Percentiles rank a stretch among this genome's conserved stretches.
Conservation (phyloP, 176 grass and related monocot species). For the Dactylis glomerata region DNA sequence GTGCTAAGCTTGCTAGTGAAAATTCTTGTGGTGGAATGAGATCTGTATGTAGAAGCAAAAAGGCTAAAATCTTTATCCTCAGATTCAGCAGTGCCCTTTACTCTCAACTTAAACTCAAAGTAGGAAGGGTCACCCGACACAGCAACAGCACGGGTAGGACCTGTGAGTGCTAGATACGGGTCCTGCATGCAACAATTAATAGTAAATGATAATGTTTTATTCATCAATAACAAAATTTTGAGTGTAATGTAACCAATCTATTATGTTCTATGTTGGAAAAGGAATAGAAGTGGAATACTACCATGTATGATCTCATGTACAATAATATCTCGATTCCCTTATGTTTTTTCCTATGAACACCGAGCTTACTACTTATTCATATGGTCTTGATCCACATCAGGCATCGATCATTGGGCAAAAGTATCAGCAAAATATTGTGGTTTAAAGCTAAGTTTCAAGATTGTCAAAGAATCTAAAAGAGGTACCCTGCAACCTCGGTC, state of each 20-base stretch:
- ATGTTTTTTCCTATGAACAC: background rate
- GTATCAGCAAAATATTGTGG: no score
- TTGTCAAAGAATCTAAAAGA: no score
- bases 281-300: background rate
- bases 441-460: no score
- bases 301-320: background rate
- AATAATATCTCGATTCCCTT: background rate
- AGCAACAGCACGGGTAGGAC: background rate
- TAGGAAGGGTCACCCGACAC: background rate
- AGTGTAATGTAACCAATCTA: background rate
- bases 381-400: no score
- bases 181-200: background rate
- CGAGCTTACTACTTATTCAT: background rate
- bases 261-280: background rate
- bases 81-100: background rate
- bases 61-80: background rate
- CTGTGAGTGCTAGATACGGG: background rate
- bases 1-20: constrained; percentile 8
- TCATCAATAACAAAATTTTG: background rate
- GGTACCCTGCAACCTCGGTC: no score
- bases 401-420: no score
- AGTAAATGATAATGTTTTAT: background rate
- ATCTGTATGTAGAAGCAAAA: background rate
- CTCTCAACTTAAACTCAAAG: background rate
- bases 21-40: background rate